A percentile compares a stretch with the other conserved stretches of the same genome.
phyloP scores from a whole-genome alignment of 768 basidiomycete genomes.

The Pisolithus tinctorius region DNA sequence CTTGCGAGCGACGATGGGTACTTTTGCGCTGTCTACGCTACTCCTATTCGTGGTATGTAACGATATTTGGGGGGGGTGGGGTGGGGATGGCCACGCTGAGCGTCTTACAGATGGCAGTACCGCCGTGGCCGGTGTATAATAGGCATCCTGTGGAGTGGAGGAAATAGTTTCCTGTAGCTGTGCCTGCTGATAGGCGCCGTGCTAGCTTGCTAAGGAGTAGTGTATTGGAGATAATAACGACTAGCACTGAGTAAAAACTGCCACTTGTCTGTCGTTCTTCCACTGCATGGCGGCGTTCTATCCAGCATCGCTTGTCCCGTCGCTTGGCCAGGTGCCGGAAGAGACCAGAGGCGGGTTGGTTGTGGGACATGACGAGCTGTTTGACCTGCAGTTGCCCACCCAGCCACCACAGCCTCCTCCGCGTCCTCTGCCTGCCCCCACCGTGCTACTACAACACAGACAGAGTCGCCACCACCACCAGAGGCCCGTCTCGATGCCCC shows the following conservation, averaged over 20 bases:
- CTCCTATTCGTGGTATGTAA: conserved; percentile 15
- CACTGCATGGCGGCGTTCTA: conserved; percentile 31
- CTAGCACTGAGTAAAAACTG: no score
- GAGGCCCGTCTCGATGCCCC: conserved; percentile 66
- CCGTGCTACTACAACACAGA: conserved; percentile 16
- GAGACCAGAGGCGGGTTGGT: conserved; percentile 39
- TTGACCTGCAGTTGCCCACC: conserved; percentile 47
- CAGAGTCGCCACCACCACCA: conserved; percentile 29
- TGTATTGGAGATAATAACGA: no score
- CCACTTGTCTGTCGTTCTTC: not conserved
- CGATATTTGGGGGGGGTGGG: not conserved
- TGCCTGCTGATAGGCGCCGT: no score
- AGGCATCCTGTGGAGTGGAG: conserved; percentile 39
- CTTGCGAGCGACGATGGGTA: conserved; percentile 18
- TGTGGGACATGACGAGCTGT: conserved; percentile 56
- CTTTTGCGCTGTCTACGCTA: conserved; percentile 15
- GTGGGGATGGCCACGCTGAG: not conserved
- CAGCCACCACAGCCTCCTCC: conserved; percentile 18
- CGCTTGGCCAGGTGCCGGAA: conserved; percentile 45
- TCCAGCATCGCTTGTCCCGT: conserved; percentile 40
- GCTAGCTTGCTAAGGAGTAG: no score
- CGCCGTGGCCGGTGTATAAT: conserved; percentile 67
- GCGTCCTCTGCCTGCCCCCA: conserved; percentile 25
- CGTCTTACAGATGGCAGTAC: conserved; percentile 44
- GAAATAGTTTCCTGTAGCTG: conserved; percentile 43